Evolutionary conservation across 2,329 filamentous ascomycete species (phyloP), one percentile per base, ranked within the genome.

Genomic region (Whalleya microplaca): DNA sequence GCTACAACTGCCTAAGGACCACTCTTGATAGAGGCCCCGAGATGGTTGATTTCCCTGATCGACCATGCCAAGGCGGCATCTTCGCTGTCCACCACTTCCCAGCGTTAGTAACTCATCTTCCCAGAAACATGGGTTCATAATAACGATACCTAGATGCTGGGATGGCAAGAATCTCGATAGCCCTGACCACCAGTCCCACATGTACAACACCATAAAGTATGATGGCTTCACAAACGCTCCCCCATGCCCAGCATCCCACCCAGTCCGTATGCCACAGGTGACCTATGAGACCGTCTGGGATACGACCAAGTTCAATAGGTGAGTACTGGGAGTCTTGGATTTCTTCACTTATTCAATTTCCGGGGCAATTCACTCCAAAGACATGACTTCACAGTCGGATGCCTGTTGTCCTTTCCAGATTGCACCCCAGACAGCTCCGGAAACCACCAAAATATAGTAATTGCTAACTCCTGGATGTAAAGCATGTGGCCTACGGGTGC

Each of bases 271-370:
- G 37, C 71, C 76, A 2, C 78, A 78, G 54, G 62, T 79, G 12
- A 64, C 66, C 0, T 68, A 75, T 65, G 77, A 79, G 62, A 75
- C 78, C 41, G 76, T 78, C 66, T 79, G 76, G 73, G 72, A 77
- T 51, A 75, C 73, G 19, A 66, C 69, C 16, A 63, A 66, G 49
- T 77, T 76, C 61, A 73, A 73, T 52, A 64, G n/a, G n/a, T n/a
- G n/a, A n/a, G n/a, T n/a, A n/a, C n/a, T n/a, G n/a, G n/a, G n/a
- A n/a, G n/a, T n/a, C n/a, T n/a, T n/a, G n/a, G n/a, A n/a, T n/a
- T n/a, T n/a, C n/a, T n/a, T n/a, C n/a, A n/a, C n/a, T n/a, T n/a
- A n/a, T n/a, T n/a, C n/a, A n/a, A n/a, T n/a, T n/a, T n/a, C n/a
- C n/a, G n/a, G n/a, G n/a, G n/a, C n/a, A n/a, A n/a, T n/a, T n/a